Evolutionary conservation across 306 rosid species (phyloP).

Genomic region (Prunus mongolica): DNA sequence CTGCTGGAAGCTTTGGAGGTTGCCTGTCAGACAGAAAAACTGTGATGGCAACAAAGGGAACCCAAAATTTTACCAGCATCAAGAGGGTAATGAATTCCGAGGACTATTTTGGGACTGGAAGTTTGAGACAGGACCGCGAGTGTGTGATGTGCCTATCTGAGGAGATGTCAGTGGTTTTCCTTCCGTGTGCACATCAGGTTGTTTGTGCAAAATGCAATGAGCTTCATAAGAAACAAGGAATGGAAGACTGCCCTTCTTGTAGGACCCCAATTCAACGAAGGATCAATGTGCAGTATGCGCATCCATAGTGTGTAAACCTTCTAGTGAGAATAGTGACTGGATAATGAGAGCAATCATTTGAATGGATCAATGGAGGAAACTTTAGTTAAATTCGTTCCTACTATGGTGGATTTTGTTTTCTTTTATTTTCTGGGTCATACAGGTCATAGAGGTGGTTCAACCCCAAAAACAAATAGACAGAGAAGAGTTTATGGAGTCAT

Average conservation of each 20-base stretch:
- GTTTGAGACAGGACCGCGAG: slow-evolving; percentile 55
- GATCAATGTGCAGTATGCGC: slow-evolving; percentile 41
- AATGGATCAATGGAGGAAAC: not conserved
- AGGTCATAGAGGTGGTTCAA: not conserved
- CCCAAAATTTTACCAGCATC: slow-evolving; percentile 20
- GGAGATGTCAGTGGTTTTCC: slow-evolving; percentile 58
- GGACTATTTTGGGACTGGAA: slow-evolving; percentile 16
- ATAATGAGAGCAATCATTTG: not conserved
- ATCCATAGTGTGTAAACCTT: slow-evolving; percentile 2
- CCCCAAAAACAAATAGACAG: not conserved
- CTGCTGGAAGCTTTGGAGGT: slow-evolving; percentile 23
- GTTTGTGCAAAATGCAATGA: slow-evolving; percentile 58
- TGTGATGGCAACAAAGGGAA: slow-evolving; percentile 17
- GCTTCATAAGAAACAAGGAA: slow-evolving; percentile 61
- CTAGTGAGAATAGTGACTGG: not conserved
- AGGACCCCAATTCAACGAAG: slow-evolving; percentile 46
- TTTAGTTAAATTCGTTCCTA: not conserved
- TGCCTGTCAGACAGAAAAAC: slow-evolving; percentile 3
- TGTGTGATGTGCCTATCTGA: slow-evolving; percentile 74
- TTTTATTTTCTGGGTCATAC: not conserved
- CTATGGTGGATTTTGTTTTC: not conserved
- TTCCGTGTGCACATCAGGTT: slow-evolving; percentile 71
- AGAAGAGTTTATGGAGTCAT: slow-evolving; percentile 1
- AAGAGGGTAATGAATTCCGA: slow-evolving; percentile 10
- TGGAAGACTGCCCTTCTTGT: slow-evolving; percentile 75